Evolutionary conservation across 345 rosid genomes (phyloP), one percentile per base, ranked within the genome.

Genomic region (Cardiospermum halicacabum): DNA sequence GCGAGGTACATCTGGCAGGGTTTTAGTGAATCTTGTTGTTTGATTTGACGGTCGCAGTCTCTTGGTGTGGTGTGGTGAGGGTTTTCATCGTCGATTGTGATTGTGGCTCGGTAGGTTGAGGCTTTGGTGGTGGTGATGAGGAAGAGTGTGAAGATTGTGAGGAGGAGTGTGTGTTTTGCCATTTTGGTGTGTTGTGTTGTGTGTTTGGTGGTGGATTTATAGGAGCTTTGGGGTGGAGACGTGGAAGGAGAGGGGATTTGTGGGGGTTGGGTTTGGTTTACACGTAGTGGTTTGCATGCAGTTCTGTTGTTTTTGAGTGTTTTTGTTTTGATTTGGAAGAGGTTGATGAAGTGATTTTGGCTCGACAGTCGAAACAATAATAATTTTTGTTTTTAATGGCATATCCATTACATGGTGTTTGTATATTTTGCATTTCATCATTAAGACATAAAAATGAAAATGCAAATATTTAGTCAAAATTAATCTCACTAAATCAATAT

Each of bases 1-100:
- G 28, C 55, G 48, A 85, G 16, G 75, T 60, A 69, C 25, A 45
- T 40, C 74, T 77, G 67, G 68, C 90, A 82, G 11, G 50, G 64
- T 22, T 13, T 3, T 28, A 85, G 79, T 19, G 70, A 67, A 26
- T 80, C 72, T n/a, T 75, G 82, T 66, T 18, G 7, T 67, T 58
- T 57, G 54, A 69, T 28, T 22, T 70, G 72, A 66, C 68, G 56
- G 25, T 62, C 56, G 48, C 77, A 69, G 18, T 60, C 24, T 30
- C 31, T 50, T n/a, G n/a, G 27, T 51, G 48, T n/a, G 66, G 10
- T 34, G 3, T 34, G 39, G 10, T 34, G 39, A 51, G 3, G 57
- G 22, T 3, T 53, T 69, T 1, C 22, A 2, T 69, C 73, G 16
- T 75, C 67, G n/a, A 69, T 31, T 51, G 54, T 51, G 28, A 75